Conservation (phyloP, 352 stramenopile species). For the Nothophytophthora sp. region DNA sequence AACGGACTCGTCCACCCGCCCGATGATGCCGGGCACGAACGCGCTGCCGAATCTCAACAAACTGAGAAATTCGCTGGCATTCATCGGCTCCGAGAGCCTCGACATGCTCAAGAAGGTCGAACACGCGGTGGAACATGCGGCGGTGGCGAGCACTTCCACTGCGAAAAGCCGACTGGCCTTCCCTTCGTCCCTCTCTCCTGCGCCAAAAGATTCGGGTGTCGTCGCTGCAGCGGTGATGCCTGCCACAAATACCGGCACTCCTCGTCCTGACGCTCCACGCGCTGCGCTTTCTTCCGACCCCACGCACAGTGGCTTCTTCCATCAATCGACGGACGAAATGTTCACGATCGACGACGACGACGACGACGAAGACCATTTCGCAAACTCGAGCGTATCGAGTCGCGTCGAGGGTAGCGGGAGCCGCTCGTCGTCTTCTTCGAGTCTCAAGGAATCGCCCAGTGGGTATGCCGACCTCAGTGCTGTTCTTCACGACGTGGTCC, state of each 20-base stretch:
- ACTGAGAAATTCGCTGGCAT: conserved; percentile 52
- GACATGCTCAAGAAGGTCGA: conserved; percentile 81
- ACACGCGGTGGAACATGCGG: conserved; percentile 38
- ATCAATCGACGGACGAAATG: conserved; percentile 70
- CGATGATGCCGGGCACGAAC: neutral
- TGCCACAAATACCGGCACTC: conserved; percentile 1
- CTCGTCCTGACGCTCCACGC: conserved; percentile 13
- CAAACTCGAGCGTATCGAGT: no score
- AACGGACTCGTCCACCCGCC: neutral
- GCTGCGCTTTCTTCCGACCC: conserved; percentile 25
- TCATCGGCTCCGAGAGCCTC: conserved; percentile 71
- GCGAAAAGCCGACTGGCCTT: conserved; percentile 49
- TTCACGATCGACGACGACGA: conserved; percentile 86
- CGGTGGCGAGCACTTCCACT: conserved; percentile 25
- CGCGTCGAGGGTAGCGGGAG: conserved; percentile 22
- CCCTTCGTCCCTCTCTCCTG: conserved; percentile 20
- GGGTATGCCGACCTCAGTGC: conserved; percentile 10
- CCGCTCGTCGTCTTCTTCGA: conserved; percentile 46
- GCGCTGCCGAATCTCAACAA: conserved; percentile 56
- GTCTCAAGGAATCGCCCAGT: conserved; percentile 40
- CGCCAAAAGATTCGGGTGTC: conserved; percentile 17
- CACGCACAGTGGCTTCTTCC: conserved; percentile 40
- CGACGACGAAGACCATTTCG: conserved; percentile 61
- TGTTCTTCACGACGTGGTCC: conserved; percentile 55
- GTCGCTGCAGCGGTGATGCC: neutral